Conservation (phyloP, 2,329 filamentous ascomycete species). For the Sphaerostilbella broomeana region DNA sequence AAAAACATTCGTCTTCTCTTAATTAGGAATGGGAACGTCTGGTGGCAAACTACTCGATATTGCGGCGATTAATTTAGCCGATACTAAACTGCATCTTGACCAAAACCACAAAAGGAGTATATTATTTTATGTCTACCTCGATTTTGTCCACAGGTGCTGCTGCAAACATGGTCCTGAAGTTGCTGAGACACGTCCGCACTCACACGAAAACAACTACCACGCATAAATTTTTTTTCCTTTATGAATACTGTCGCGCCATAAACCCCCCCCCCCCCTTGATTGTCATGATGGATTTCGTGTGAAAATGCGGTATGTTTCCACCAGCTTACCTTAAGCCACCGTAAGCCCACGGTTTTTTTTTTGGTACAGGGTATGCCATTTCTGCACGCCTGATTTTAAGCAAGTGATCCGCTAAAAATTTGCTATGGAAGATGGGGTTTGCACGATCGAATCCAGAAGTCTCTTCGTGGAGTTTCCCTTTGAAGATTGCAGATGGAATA, state of each 20-base stretch:
- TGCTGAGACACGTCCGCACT: not conserved
- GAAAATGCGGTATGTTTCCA: constrained; percentile 1
- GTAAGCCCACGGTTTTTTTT: not conserved
- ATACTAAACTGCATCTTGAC: too few relatives aligned
- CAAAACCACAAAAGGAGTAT: too few relatives aligned
- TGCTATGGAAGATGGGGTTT: constrained; percentile 1
- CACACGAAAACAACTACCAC: constrained; percentile 6
- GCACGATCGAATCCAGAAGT: constrained; percentile 4
- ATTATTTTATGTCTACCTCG: constrained; percentile 5
- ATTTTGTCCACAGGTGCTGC: constrained; percentile 7
- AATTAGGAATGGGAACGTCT: too few relatives aligned
- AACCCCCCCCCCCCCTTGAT: constrained; percentile 1
- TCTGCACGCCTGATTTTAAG: not conserved
- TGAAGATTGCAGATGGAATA: constrained; percentile 4
- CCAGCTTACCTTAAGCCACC: constrained; percentile 11
- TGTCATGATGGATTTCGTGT: not conserved
- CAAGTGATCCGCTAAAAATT: not conserved
- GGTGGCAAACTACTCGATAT: too few relatives aligned
- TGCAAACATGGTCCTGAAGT: constrained; percentile 7
- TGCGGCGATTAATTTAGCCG: too few relatives aligned
- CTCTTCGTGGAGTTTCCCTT: constrained; percentile 2
- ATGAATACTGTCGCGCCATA: constrained; percentile 8
- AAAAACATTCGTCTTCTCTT: too few relatives aligned
- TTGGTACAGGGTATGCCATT: not conserved
- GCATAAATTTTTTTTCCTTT: not conserved